Evolutionary conservation across 169 alveolate genomes (phyloP).

Genomic region (Plasmodium ovale): DNA sequence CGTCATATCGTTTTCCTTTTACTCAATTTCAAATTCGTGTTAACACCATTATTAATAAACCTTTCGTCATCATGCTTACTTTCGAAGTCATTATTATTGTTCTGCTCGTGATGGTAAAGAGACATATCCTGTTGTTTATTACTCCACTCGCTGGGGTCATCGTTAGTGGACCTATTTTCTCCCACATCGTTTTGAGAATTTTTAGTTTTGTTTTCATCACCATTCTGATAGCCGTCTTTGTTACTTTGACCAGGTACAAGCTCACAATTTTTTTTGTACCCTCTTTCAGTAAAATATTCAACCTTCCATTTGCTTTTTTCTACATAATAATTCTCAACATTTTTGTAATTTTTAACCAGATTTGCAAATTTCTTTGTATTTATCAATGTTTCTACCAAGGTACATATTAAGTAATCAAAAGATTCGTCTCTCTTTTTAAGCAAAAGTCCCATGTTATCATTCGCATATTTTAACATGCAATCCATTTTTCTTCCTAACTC

Average conservation of each 20-base stretch:
- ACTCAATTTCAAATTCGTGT: neutral
- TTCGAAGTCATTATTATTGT: slow-evolving; percentile 8
- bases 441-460: slow-evolving; percentile 18
- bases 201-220: neutral
- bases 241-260: neutral
- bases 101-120: too few species aligned
- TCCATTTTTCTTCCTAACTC: slow-evolving; percentile 30
- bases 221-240: neutral
- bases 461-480: slow-evolving; percentile 18
- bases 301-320: neutral
- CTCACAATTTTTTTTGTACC: neutral
- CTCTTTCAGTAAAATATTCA: slow-evolving; percentile 19
- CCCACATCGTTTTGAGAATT: neutral
- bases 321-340: slow-evolving; percentile 3
- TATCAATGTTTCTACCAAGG: slow-evolving; percentile 21
- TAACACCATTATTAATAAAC: neutral
- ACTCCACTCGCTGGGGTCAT: neutral
- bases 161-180: neutral
- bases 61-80: neutral
- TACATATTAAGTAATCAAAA: slow-evolving; percentile 25
- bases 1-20: slow-evolving; percentile 43
- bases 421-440: slow-evolving; percentile 11
- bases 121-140: neutral
- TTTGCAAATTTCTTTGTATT: slow-evolving; percentile 13
- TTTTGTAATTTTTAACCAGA: slow-evolving; percentile 9